Percentiles rank a stretch among this genome's conserved stretches.
Conservation (phyloP, 2,329 filamentous ascomycete genomes). For the Phaeosphaeriaceae sp. region DNA sequence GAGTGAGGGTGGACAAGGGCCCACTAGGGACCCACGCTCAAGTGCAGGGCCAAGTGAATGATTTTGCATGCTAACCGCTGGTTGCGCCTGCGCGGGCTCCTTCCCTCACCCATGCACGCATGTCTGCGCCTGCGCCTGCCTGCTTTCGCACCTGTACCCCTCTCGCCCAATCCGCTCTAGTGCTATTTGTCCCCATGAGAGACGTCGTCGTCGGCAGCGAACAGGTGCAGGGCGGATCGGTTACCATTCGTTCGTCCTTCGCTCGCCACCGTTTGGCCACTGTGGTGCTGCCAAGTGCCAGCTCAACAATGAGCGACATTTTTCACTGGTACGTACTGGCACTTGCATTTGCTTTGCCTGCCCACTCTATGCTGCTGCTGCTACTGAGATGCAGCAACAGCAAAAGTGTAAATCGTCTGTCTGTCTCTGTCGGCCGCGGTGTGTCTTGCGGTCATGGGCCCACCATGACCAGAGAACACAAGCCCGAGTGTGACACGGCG, state of each 20-base stretch:
- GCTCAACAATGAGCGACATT: conserved; percentile 10
- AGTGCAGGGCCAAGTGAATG: conserved; percentile 17
- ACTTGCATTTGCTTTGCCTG: conserved; percentile 1
- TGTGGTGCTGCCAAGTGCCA: conserved; percentile 25
- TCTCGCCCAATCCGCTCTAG: conserved; percentile 19
- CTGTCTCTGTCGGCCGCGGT: conserved; percentile 13
- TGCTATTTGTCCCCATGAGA: conserved; percentile 13
- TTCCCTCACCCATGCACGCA: too few relatives aligned
- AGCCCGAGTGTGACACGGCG: conserved; percentile 18
- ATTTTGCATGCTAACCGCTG: conserved; percentile 24
- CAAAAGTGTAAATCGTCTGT: too few relatives aligned
- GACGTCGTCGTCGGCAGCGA: conserved; percentile 14
- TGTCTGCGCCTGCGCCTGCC: conserved; percentile 13
- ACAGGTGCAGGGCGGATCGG: conserved; percentile 24
- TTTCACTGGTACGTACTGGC: too few relatives aligned
- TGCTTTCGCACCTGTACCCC: too few relatives aligned
- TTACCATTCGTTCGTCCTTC: conserved; percentile 24
- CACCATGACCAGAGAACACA: conserved; percentile 4
- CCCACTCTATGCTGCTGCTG: not conserved
- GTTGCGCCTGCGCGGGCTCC: conserved; percentile 8
- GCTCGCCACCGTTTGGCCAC: conserved; percentile 20
- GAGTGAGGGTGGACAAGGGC: conserved; percentile 16
- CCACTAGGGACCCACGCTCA: conserved; percentile 8
- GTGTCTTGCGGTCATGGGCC: conserved; percentile 15
- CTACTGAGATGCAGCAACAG: conserved; percentile 5